A percentile compares a stretch with the other conserved stretches of the same genome.
Conservation (phyloP, 1,284 basidiomycete genomes). For the Cryptococcus sp. region DNA sequence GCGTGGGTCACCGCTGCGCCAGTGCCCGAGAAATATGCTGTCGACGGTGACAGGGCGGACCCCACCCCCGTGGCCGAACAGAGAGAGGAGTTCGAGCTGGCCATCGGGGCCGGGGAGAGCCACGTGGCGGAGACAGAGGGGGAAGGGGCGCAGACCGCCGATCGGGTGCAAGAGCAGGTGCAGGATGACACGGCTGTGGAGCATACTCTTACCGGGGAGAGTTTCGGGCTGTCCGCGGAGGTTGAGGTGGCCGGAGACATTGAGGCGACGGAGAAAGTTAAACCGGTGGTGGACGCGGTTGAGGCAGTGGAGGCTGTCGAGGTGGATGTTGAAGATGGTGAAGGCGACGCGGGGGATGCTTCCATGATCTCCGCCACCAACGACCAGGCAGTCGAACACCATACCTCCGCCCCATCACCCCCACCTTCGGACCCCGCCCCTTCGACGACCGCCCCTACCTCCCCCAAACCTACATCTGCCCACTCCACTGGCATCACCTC, state of each 20-base stretch:
- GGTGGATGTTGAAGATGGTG: neutral
- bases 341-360: slow-evolving; percentile 9
- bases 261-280: neutral
- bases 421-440: too few species aligned
- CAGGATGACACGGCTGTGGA: neutral
- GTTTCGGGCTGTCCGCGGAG: slow-evolving; percentile 19
- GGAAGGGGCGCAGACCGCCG: slow-evolving; percentile 11
- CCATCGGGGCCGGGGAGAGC: slow-evolving; percentile 6
- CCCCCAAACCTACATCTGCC: neutral
- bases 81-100: neutral
- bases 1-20: too few species aligned
- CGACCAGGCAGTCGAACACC: neutral
- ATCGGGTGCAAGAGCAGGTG: slow-evolving; percentile 3
- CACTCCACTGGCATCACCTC: neutral
- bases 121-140: slow-evolving; percentile 4
- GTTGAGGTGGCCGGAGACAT: neutral
- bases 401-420: neutral
- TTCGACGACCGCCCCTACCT: too few species aligned
- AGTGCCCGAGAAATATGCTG: neutral
- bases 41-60: neutral
- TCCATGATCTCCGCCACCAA: slow-evolving; percentile 9
- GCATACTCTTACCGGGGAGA: slow-evolving; percentile 5
- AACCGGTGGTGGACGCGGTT: neutral
- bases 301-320: neutral
- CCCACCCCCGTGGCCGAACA: neutral